Conservation (phyloP, 768 basidiomycete species). For the Podaxis mareebaensis region DNA sequence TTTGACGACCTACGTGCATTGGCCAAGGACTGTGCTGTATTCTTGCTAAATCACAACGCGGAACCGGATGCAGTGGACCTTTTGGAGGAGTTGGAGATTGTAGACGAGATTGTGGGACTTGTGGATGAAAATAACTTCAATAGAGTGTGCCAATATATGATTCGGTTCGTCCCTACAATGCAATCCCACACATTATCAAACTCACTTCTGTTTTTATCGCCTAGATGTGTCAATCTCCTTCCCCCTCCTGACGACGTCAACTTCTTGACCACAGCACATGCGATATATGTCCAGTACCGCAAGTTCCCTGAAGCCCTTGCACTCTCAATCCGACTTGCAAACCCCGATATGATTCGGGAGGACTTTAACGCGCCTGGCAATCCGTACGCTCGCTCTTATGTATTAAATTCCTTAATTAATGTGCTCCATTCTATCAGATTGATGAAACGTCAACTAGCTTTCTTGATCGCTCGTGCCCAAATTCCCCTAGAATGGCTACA, state of each 20-base stretch:
- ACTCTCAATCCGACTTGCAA: conserved; percentile 82
- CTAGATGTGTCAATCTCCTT: conserved; percentile 83
- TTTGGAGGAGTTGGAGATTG: conserved; percentile 89
- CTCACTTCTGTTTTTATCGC: conserved; percentile 10
- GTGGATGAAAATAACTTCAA: conserved; percentile 87
- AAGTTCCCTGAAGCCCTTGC: conserved; percentile 91
- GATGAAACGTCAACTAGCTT: conserved; percentile 95
- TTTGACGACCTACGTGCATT: conserved; percentile 75
- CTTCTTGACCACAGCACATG: conserved; percentile 87
- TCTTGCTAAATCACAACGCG: conserved; percentile 91
- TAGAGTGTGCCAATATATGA: conserved; percentile 96
- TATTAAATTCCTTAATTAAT: not conserved
- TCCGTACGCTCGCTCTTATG: conserved; percentile 48
- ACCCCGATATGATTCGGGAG: conserved; percentile 74
- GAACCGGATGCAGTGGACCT: conserved; percentile 98
- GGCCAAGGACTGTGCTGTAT: conserved; percentile 82
- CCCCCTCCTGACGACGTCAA: conserved; percentile 90
- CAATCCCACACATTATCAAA: not conserved
- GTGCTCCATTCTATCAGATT: conserved; percentile 38
- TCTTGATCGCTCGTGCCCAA: conserved; percentile 90
- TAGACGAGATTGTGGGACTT: conserved; percentile 71
- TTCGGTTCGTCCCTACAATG: conserved; percentile 54
- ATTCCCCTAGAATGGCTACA: conserved; percentile 90
- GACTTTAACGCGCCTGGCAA: conserved; percentile 92
- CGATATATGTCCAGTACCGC: conserved; percentile 82